Base-by-base conservation (phyloP, 805 yeast species). In the Metschnikowia lachancei region DNA sequence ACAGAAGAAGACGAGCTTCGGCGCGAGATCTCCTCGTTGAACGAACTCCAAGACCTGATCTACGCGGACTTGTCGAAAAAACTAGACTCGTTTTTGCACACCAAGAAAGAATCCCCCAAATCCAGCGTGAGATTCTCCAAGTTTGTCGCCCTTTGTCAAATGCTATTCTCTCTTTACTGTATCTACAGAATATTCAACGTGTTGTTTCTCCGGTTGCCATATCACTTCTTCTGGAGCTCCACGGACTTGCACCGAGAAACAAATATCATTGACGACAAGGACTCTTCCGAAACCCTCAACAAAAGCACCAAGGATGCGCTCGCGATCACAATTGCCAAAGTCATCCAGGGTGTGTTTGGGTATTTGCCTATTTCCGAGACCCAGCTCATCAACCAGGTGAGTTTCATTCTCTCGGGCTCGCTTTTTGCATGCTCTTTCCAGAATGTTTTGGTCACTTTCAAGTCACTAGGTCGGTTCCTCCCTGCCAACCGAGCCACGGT, bases 371-470 rank as follows among this genome's bases (percentile, higher is more conserved):
- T 63, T 2, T 64, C 74, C 11, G 72, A 67, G 51, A 65, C 70
- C 2, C 73, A 66, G 50, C 59, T 76, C 49, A 66, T 74, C 20
- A 72, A 71, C 46, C 76, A 71, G 54, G 63, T 78, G 33, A 69
- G 78, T 37, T 72, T 84, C 47, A 51, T 80, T 2, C 58, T 84
- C 13, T 80, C 87, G 1, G 80, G 83, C 10, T 72, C 76, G 13
- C 67, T 85, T 43, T 84, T 85, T 54, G 57, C 78, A 0, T 75
- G 85, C 47, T 81, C 88, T 1, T 74, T 85, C 54, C 81, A 85
- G 20, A 83, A 83, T 45, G 90, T 85, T 1, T 61, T 75, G 39
- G 65, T 75, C 34, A 83, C 91, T 0, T 75, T 84, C 47, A 74
- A 78, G 35, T 82, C 83, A 29, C 63, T 83, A 13, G 62, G 67